Evolutionary conservation across 2,329 filamentous ascomycete genomes (phyloP).

Genomic region (Drechslerella coelobrocha): DNA sequence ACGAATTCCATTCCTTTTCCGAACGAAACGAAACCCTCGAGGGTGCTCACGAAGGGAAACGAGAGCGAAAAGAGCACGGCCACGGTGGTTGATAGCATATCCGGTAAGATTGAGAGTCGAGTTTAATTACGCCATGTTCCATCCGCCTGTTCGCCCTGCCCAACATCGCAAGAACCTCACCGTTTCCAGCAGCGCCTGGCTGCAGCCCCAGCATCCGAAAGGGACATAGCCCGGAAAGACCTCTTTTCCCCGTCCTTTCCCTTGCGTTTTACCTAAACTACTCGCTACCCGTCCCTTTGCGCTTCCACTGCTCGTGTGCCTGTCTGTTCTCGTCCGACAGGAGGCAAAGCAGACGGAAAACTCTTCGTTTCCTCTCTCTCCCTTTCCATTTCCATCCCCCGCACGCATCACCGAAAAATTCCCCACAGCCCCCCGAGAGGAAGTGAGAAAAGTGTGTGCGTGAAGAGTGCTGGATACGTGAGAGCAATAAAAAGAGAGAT

Average conservation of each 20-base stretch:
- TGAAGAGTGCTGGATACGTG: no score
- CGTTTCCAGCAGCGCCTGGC: slow-evolving; percentile 4
- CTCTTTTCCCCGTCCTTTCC: background rate
- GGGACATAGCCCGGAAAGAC: slow-evolving; percentile 21
- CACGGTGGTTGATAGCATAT: background rate
- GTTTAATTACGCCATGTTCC: slow-evolving; percentile 32
- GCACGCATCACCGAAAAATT: slow-evolving; percentile 37
- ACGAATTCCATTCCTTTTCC: background rate
- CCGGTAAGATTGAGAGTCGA: background rate
- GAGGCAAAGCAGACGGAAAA: background rate
- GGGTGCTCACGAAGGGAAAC: background rate
- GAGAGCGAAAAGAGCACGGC: background rate
- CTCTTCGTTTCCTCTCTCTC: slow-evolving; percentile 3
- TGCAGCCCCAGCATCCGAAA: slow-evolving; percentile 9
- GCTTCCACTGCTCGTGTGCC: background rate
- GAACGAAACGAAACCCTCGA: background rate
- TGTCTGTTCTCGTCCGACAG: slow-evolving; percentile 1
- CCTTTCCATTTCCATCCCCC: background rate
- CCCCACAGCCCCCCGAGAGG: slow-evolving; percentile 20
- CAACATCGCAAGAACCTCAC: slow-evolving; percentile 26
- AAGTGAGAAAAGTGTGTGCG: no score
- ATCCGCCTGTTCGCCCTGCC: slow-evolving; percentile 11
- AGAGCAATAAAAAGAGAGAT: slow-evolving; percentile 15
- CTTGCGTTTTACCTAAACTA: background rate
- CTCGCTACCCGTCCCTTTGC: slow-evolving; percentile 6